Conservation (phyloP, 1,284 basidiomycete genomes). For the Rhodofomes roseus region DNA sequence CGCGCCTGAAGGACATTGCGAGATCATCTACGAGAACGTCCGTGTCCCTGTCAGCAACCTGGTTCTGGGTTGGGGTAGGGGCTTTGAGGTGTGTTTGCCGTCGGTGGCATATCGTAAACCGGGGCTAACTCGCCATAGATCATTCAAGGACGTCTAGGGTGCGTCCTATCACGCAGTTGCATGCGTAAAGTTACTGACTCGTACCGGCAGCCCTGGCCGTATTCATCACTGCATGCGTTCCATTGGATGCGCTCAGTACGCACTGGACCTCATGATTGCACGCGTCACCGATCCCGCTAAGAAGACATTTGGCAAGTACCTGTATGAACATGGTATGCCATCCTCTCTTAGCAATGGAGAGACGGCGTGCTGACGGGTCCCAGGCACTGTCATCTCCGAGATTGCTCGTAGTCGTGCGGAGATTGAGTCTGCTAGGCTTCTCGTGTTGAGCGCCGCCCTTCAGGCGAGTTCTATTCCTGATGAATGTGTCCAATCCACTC, state of each 20-base stretch:
- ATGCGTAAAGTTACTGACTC: neutral
- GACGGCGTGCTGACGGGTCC: neutral
- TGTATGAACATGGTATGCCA: conserved; percentile 82
- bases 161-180: conserved; percentile 19
- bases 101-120: neutral
- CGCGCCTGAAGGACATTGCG: conserved; percentile 94
- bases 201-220: conserved; percentile 71
- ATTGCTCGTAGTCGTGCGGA: conserved; percentile 92
- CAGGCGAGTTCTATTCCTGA: conserved; percentile 45
- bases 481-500: neutral
- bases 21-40: conserved; percentile 93
- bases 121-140: neutral
- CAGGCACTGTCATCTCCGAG: conserved; percentile 85
- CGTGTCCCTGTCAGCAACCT: conserved; percentile 82
- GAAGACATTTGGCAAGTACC: conserved; percentile 91
- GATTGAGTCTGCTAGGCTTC: conserved; percentile 82
- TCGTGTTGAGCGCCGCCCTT: conserved; percentile 91
- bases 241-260: conserved; percentile 83
- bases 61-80: conserved; percentile 89
- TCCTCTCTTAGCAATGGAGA: neutral
- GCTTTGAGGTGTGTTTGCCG: conserved; percentile 67
- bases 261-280: conserved; percentile 86
- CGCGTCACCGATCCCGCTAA: conserved; percentile 89
- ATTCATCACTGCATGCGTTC: conserved; percentile 99
- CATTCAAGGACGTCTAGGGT: conserved; percentile 96